Evolutionary conservation across 139 green algal species (phyloP).

Genomic region (Zygnema circumcarinatum): DNA sequence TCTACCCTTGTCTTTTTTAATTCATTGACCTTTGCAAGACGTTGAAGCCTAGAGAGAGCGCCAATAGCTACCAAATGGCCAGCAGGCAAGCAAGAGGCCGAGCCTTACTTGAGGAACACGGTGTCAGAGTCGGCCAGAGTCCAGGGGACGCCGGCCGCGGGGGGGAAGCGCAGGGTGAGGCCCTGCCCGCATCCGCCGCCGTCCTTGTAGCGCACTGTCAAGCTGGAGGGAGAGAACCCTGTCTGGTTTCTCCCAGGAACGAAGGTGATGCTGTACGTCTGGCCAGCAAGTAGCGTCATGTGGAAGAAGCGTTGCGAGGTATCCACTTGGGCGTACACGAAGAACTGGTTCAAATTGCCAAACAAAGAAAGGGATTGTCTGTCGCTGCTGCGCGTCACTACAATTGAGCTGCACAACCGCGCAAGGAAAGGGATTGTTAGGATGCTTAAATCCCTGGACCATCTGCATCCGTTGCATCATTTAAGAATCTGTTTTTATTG

Average conservation of each 20-base stretch:
- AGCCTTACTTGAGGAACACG: not conserved
- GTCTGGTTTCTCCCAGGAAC: not conserved
- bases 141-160: not conserved
- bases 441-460: no score
- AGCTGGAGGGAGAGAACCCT: not conserved
- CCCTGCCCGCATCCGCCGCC: not conserved
- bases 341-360: slow-evolving; percentile 7
- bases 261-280: not conserved
- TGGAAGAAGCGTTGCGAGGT: slow-evolving; percentile 21
- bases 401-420: not conserved
- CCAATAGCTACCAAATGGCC: no score
- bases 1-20: no score
- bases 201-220: slow-evolving; percentile 6
- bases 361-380: not conserved
- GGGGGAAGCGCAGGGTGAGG: not conserved
- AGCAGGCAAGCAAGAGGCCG: not conserved
- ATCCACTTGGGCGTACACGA: not conserved
- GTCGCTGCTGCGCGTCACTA: not conserved
- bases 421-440: no score
- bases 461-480: no score
- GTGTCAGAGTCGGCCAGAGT: not conserved
- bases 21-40: no score
- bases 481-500: no score
- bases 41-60: no score
- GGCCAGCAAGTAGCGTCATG: not conserved